phyloP scores from a whole-genome alignment of 176 grass and related monocot genomes.

The Rhynchospora breviuscula region DNA sequence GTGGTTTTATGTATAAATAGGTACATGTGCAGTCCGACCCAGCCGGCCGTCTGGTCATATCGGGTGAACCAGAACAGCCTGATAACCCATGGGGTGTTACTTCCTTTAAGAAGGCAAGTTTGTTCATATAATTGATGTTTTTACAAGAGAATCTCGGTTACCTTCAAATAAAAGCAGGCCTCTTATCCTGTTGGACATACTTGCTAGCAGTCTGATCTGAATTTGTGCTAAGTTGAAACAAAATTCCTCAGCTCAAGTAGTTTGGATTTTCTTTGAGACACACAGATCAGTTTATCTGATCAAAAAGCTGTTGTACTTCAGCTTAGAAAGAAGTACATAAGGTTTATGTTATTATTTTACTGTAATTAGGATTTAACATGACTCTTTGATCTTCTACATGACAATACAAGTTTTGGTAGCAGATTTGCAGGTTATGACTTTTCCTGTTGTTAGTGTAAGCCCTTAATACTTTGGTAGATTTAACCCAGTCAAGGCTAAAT shows the following conservation, averaged over 20 bases:
- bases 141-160: not conserved
- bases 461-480: not conserved
- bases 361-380: not conserved
- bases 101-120: constrained; percentile 77
- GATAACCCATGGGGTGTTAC: constrained; percentile 99
- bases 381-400: not conserved
- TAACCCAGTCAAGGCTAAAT: not conserved
- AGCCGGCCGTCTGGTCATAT: constrained; percentile 86
- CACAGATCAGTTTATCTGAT: not conserved
- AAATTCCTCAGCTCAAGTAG: not conserved
- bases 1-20: constrained; percentile 31
- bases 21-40: constrained; percentile 99
- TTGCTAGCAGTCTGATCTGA: not conserved
- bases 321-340: not conserved
- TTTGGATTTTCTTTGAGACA: not conserved
- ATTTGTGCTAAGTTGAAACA: not conserved
- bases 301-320: not conserved
- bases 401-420: not conserved
- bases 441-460: not conserved
- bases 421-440: not conserved
- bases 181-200: not conserved
- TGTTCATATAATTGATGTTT: not conserved
- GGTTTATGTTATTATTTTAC: not conserved
- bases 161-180: not conserved
- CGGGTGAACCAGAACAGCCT: constrained; percentile 80